phyloP scores from a whole-genome alignment of 345 rosid species.

The Eucalyptus tenuipes region DNA sequence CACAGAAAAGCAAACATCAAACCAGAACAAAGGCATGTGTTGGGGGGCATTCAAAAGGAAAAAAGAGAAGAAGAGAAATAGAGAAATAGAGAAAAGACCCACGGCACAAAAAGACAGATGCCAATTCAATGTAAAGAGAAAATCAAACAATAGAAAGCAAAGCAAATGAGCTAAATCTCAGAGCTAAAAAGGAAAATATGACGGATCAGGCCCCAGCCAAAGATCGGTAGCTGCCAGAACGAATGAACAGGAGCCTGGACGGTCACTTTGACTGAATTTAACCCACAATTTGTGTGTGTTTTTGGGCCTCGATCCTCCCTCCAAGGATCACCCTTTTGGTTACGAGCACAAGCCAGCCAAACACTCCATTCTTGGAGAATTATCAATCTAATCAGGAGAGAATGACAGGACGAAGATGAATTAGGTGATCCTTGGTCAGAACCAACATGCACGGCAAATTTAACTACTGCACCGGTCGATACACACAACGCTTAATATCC shows the following conservation, averaged over 20 bases:
- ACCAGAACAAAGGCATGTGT: not conserved
- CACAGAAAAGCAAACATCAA: not conserved
- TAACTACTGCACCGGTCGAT: not conserved
- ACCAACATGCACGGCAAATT: not conserved
- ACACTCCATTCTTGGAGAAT: not conserved
- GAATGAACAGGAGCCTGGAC: not conserved
- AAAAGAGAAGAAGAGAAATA: too few relatives aligned
- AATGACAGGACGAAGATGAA: not conserved
- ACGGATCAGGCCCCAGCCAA: not conserved
- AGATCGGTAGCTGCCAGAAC: not conserved
- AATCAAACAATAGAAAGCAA: not conserved
- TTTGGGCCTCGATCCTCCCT: not conserved
- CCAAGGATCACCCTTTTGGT: not conserved
- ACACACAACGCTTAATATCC: too few relatives aligned
- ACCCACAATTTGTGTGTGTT: not conserved
- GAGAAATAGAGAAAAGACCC: not conserved
- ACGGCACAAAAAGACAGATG: not conserved
- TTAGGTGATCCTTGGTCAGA: not conserved
- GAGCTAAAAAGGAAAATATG: not conserved
- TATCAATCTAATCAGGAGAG: not conserved
- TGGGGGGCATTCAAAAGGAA: too few relatives aligned
- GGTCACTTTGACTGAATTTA: not conserved
- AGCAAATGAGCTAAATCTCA: not conserved
- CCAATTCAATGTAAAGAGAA: not conserved
- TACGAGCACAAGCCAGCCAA: not conserved